phyloP scores from a whole-genome alignment of 306 rosid genomes.

The Benincasa hispida region DNA sequence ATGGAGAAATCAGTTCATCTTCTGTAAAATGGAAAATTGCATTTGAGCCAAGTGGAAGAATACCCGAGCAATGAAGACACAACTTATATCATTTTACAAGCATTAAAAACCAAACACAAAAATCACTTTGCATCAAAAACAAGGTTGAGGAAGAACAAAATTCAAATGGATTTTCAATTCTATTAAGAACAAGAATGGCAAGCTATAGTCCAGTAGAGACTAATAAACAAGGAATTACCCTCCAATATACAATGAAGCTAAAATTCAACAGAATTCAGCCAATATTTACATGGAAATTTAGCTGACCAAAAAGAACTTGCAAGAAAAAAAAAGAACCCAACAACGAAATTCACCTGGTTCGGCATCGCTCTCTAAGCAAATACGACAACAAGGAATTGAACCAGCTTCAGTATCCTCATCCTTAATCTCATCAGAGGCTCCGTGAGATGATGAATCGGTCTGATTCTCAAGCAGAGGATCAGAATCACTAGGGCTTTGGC shows the following conservation, averaged over 20 bases:
- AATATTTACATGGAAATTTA: not conserved
- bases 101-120: not conserved
- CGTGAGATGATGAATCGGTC: slow-evolving; percentile 38
- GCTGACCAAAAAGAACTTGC: not conserved
- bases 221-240: not conserved
- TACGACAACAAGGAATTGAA: slow-evolving; percentile 70
- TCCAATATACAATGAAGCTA: not conserved
- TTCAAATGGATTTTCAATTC: not conserved
- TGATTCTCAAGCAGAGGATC: slow-evolving; percentile 66
- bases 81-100: not conserved
- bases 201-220: not conserved
- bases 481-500: slow-evolving; percentile 52
- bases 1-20: slow-evolving; percentile 91
- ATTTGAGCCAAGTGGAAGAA: slow-evolving; percentile 10
- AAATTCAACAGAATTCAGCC: not conserved
- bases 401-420: slow-evolving; percentile 76
- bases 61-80: slow-evolving; percentile 2
- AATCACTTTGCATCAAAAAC: not conserved
- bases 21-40: slow-evolving; percentile 28
- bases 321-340: not conserved
- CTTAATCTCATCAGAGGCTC: slow-evolving; percentile 55
- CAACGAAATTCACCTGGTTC: slow-evolving; percentile 48
- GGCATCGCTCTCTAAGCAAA: slow-evolving; percentile 85
- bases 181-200: not conserved
- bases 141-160: not conserved